Base-by-base conservation (phyloP, 2,329 filamentous ascomycete genomes). In the Apiospora arundinis region DNA sequence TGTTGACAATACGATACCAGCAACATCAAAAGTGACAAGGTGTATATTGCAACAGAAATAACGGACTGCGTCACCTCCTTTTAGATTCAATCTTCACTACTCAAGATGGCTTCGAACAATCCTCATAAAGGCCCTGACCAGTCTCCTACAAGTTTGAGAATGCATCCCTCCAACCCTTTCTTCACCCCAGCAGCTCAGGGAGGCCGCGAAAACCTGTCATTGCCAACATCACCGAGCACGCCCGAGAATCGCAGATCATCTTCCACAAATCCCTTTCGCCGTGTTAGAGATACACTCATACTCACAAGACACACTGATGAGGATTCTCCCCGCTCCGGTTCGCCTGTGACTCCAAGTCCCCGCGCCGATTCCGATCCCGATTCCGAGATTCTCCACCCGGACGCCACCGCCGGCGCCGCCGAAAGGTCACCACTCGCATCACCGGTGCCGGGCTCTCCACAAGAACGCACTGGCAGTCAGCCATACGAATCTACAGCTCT, bases 101-200 rank as follows among this genome's bases (percentile, higher is more conserved):
- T 7, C 28, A 40, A 40, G 21, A n/a, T n/a, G 18, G 32, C 32
- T 23, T 37, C 28, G 2, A 18, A 21, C 2, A 21, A n/a, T 21
- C 21, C 56, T 63, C 40, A 40, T 63, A 40, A 63, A 40, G 37
- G 21, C 18, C 18, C 16, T n/a, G 3, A 21, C 32, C 32, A n/a
- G 21, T 37, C 52, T n/a, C 8, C 18, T 2, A 21, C 16, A 16
- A 40, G n/a, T 21, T 2, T n/a, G 18, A 5, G n/a, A 23, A 63
- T 63, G 18, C 56, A 63, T 23, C 56, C 56, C 18, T 63, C 56
- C 9, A 63, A 63, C 56, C 56, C 56, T 40, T 63, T 63, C 52
- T 63, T 63, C 56, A 63, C 21, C 16, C 32, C 32, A 7, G 32
- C n/a, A 18, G 28, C 32, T 40, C 21, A n/a, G 32, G 28, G 37